phyloP scores from a whole-genome alignment of 2,329 filamentous ascomycete species.

The Arachnomyces sp. region DNA sequence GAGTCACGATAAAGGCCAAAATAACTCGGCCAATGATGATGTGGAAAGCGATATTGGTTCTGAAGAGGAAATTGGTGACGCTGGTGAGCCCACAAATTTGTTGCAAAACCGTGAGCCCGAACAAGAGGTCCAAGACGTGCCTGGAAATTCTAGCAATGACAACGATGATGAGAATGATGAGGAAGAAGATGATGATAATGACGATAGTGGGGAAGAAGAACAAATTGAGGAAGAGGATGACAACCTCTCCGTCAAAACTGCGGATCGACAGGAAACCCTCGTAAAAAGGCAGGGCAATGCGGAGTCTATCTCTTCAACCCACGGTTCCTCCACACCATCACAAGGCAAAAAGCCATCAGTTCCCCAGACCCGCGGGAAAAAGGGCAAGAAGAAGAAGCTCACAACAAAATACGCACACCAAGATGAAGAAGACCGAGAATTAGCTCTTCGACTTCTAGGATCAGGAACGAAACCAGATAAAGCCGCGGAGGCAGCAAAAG shows the following conservation, averaged over 20 bases:
- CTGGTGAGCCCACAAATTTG: constrained; percentile 22
- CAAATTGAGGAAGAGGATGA: too few species aligned
- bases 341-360: constrained; percentile 13
- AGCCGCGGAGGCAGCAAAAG: constrained; percentile 51
- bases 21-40: constrained; percentile 25
- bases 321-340: constrained; percentile 12
- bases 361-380: constrained; percentile 58
- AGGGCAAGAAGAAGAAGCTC: constrained; percentile 76
- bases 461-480: constrained; percentile 49
- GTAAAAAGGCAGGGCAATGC: constrained; percentile 4
- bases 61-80: constrained; percentile 20
- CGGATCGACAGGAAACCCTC: constrained; percentile 12
- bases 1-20: too few species aligned
- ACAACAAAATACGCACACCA: constrained; percentile 87
- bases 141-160: too few species aligned
- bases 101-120: constrained; percentile 15
- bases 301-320: constrained; percentile 1
- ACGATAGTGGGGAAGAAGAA: too few species aligned
- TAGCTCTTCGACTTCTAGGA: constrained; percentile 82
- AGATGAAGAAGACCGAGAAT: constrained; percentile 83
- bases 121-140: constrained; percentile 15
- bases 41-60: constrained; percentile 19
- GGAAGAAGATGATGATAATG: too few species aligned
- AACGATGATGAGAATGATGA: too few species aligned
- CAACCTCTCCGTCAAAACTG: constrained; percentile 13